Evolutionary conservation across 2,329 filamentous ascomycete genomes (phyloP).

Genomic region (Myriosclerotinia scirpicola): DNA sequence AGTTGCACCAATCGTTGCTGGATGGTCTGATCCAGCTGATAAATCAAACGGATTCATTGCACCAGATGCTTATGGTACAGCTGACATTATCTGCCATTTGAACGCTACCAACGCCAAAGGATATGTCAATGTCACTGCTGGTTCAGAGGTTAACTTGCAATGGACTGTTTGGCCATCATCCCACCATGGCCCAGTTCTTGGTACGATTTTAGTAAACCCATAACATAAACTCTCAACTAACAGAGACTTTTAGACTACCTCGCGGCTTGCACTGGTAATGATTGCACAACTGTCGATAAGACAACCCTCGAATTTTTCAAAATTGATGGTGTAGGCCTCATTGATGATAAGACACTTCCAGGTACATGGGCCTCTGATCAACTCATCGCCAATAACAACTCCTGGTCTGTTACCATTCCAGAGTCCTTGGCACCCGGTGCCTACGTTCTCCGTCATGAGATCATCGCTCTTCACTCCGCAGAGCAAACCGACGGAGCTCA

Average conservation of each 20-base stretch:
- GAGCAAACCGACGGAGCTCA: constrained; percentile 46
- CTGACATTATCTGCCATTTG: constrained; percentile 53
- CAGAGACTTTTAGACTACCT: constrained; percentile 34
- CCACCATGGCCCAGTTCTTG: constrained; percentile 44
- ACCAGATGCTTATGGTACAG: constrained; percentile 45
- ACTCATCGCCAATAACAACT: constrained; percentile 54
- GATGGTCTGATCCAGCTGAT: constrained; percentile 53
- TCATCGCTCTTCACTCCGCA: constrained; percentile 38
- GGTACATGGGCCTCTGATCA: constrained; percentile 48
- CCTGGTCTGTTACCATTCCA: constrained; percentile 51
- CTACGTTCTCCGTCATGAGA: constrained; percentile 52
- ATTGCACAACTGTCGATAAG: constrained; percentile 45
- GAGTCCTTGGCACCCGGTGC: constrained; percentile 45
- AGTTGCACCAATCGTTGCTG: constrained; percentile 48
- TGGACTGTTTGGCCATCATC: constrained; percentile 53
- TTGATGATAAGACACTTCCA: constrained; percentile 39
- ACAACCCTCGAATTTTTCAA: constrained; percentile 46
- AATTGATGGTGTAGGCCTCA: constrained; percentile 44
- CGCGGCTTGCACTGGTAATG: constrained; percentile 41
- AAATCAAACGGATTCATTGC: constrained; percentile 52
- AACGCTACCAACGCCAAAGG: constrained; percentile 45
- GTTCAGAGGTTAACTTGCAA: constrained; percentile 48
- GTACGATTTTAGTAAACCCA: neutral
- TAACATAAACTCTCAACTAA: neutral
- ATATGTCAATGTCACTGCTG: constrained; percentile 47